Evolutionary conservation across 2,329 filamentous ascomycete genomes (phyloP), one percentile per base, ranked within the genome.

Genomic region (Penicillium fuscoglaucum): DNA sequence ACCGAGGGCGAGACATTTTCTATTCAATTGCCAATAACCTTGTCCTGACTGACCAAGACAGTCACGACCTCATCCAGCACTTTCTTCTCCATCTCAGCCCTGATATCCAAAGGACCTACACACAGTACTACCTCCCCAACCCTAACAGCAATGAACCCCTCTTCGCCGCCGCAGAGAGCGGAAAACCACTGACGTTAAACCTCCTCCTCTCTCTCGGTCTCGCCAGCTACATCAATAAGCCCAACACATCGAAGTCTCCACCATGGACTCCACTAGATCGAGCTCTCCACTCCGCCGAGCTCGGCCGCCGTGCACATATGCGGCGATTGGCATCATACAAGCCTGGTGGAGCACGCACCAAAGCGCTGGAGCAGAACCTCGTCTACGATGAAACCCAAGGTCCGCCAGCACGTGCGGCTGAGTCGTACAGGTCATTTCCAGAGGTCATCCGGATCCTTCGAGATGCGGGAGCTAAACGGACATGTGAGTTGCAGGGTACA

Each of bases 191-290:
- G 28, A 66, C 67, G 7, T 41, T 60, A 12, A 40, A 47, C 0
- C 61, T 68, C 33, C 62, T 69, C 19, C 61, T 69, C 12, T 57
- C 60, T 29, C 44, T 69, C 3, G 67, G 67, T 13, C 59, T 66
- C 2, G 24, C 46, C 3, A 21, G 13, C 5, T 21, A 43, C 19
- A 63, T 69, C 19, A 69, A 70, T 46, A 54, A 61, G 0, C 21
- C 53, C 13, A 47, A 52, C 29, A 55, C 19, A 40, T 21, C 59
- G 56, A 39, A 59, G 52, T 37, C 53, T 2, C 58, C 60, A 15
- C 50, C 58, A 8, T 33, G 46, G 35, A 68, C 66, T 1, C 55
- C 61, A 7, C 49, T 70, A 10, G 68, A 70, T 28, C 44, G 55
- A 17, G 65, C 67, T n/a, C 61, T 70, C 9, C 50, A 61, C 13